Evolutionary conservation across 2,329 filamentous ascomycete species (phyloP).

Genomic region (Fusarium vanettenii): DNA sequence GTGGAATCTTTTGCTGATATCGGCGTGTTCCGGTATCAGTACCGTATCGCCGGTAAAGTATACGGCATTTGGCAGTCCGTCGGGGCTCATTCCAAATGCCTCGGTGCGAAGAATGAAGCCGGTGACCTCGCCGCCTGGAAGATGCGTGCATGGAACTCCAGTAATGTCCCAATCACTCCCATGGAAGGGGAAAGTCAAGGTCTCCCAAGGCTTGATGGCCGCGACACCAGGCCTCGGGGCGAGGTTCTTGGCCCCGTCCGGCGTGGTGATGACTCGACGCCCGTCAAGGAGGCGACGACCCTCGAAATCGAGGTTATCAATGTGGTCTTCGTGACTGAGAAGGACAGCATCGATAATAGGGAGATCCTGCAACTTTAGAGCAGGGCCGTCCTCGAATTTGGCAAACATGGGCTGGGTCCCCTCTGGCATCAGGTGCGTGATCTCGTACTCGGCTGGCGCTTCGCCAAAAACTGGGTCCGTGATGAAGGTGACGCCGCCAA

Average conservation of each 20-base stretch:
- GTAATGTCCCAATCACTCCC: conserved; percentile 53
- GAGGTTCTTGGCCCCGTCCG: conserved; percentile 57
- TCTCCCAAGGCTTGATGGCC: conserved; percentile 55
- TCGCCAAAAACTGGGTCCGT: background rate
- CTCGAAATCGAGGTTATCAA: conserved; percentile 60
- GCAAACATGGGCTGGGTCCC: background rate
- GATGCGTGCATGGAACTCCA: conserved; percentile 56
- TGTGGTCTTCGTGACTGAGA: conserved; percentile 63
- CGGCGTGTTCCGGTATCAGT: conserved; percentile 54
- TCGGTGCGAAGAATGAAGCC: conserved; percentile 56
- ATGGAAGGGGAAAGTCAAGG: conserved; percentile 38
- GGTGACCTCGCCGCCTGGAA: conserved; percentile 57
- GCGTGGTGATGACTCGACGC: conserved; percentile 58
- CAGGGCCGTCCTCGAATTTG: conserved; percentile 43
- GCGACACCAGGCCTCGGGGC: conserved; percentile 54
- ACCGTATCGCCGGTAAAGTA: conserved; percentile 63
- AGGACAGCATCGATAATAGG: conserved; percentile 61
- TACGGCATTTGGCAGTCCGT: conserved; percentile 57
- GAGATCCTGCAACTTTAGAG: conserved; percentile 51
- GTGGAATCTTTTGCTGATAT: conserved; percentile 51
- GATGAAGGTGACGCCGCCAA: background rate
- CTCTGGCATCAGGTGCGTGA: background rate
- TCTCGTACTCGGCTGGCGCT: background rate
- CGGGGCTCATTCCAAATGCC: conserved; percentile 49
- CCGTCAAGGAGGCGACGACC: conserved; percentile 59